Evolutionary conservation across 768 basidiomycete genomes (phyloP), one percentile per base, ranked within the genome.

Genomic region (Gautieria morchelliformis): DNA sequence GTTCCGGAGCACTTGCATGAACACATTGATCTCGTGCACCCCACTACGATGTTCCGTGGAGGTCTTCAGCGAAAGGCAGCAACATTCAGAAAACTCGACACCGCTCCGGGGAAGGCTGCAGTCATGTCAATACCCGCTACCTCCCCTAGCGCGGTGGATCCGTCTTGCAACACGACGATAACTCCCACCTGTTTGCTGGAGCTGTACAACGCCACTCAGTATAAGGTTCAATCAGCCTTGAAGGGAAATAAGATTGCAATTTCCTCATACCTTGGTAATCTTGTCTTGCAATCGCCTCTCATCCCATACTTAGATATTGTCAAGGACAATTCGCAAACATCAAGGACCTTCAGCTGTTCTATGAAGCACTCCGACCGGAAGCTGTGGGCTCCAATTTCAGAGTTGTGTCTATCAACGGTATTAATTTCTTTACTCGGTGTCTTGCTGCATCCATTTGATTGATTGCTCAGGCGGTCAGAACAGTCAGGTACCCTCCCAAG

Each of bases 21-120:
- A 3, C 84, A 87, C 63, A 66, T 88, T 56, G 84, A 87, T 39
- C 67, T 87, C 32, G 71, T 89, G 30, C 84, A 87, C 59, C 87
- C 87, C 0, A 88, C 87, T 2, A 88, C 85, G 1, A 76, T 80
- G 66, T 89, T 88, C 63, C 71, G 75, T 44, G 76, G 75, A 58
- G 15, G 22, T 33, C 17, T 49, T 33, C 44, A 37, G 33, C 39
- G 46, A 10, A 47, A 35, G n/a, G 45, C 24, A 27, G 32, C 53
- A 24, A 55, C 53, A 30, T 55, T 55, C 53, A 33, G 40, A n/a
- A 20, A 19, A 12, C 41, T 39, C 42, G 33, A 58, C 19, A 58
- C 33, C 11, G 56, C 45, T 17, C 46, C 56, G 35, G 56, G 56
- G 45, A 30, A 41, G 30, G 39, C 53, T 20, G 49, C 33, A 14